Conservation (phyloP, 2,329 filamentous ascomycete genomes). For the Fusarium lateritium region DNA sequence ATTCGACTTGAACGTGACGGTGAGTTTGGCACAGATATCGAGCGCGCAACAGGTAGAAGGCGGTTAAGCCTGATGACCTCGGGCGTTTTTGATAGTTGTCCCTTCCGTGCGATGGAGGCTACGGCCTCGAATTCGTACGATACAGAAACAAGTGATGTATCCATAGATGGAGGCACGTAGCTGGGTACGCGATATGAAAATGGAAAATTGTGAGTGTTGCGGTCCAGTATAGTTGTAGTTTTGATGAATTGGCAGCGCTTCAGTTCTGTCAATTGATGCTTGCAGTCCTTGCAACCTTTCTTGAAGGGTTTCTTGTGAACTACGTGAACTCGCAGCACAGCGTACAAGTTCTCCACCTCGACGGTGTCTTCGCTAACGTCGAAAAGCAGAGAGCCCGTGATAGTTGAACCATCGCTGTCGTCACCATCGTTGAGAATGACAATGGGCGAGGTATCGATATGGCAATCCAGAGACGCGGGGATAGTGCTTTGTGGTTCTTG, state of each 20-base stretch:
- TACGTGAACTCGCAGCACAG: conserved; percentile 2
- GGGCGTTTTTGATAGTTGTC: conserved; percentile 46
- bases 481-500: not conserved
- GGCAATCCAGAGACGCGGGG: conserved; percentile 18
- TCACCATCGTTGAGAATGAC: conserved; percentile 15
- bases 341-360: conserved; percentile 25
- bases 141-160: conserved; percentile 78
- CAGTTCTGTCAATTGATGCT: conserved; percentile 29
- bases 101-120: conserved; percentile 70
- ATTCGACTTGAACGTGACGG: conserved; percentile 81
- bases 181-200: conserved; percentile 90
- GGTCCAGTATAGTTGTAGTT: not conserved
- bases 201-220: conserved; percentile 69
- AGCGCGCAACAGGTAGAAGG: conserved; percentile 80
- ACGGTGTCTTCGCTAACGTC: not conserved
- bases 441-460: conserved; percentile 14
- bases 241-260: conserved; percentile 35
- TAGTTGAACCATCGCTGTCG: not conserved
- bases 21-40: conserved; percentile 77
- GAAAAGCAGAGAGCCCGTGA: conserved; percentile 22
- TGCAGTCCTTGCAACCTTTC: conserved; percentile 33
- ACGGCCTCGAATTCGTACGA: conserved; percentile 83
- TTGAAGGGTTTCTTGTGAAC: conserved; percentile 36
- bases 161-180: conserved; percentile 83
- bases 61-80: conserved; percentile 73